phyloP scores from a whole-genome alignment of 208 protist species.

The Herpetomonas samuelpessoai region DNA sequence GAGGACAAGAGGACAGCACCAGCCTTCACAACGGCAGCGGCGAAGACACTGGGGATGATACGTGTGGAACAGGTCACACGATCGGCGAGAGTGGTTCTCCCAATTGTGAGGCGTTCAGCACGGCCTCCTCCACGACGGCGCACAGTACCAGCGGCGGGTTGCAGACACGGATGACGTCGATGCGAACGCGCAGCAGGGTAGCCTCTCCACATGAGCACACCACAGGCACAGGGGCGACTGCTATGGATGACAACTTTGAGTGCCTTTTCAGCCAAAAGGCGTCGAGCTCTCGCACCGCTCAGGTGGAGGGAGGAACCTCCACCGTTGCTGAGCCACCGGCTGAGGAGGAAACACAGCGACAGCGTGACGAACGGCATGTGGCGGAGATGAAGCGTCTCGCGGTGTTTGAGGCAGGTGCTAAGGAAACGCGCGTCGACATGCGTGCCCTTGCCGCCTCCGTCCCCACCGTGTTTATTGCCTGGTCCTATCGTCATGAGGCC shows the following conservation, averaged over 20 bases:
- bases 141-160: background rate
- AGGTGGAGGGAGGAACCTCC: too few relatives aligned
- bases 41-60: background rate
- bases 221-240: background rate
- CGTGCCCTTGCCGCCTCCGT: constrained; percentile 42
- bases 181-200: too few relatives aligned
- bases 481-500: constrained; percentile 53
- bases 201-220: too few relatives aligned
- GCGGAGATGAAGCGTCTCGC: background rate
- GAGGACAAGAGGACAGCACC: too few relatives aligned
- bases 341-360: too few relatives aligned
- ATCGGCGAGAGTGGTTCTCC: too few relatives aligned
- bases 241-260: background rate
- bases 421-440: constrained; percentile 58
- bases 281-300: background rate
- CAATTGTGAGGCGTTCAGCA: background rate
- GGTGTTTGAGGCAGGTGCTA: constrained; percentile 41
- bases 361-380: background rate
- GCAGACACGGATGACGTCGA: too few relatives aligned
- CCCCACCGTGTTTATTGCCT: constrained; percentile 74
- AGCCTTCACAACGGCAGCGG: background rate
- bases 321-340: background rate
- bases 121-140: background rate
- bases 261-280: background rate
- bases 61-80: too few relatives aligned